These are phyloP conservation scores for Tetradesmus lagerheimii DNA, from an alignment of 139 green algal species.

Conservation along the genomic window DNA sequence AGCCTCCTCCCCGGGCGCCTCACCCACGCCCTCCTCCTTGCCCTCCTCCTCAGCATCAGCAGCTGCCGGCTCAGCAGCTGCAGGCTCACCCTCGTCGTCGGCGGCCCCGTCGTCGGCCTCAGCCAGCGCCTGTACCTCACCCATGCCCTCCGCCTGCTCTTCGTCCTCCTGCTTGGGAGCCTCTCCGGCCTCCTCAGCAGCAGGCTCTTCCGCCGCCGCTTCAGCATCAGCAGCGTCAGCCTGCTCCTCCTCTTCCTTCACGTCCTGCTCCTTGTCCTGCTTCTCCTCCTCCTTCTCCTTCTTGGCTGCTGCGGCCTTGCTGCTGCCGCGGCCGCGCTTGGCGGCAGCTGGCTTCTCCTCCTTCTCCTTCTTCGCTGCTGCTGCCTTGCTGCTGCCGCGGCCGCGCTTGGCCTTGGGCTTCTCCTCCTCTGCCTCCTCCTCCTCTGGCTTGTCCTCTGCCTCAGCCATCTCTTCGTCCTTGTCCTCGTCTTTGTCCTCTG, in stretches of 20 bases:
- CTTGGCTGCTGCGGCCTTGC: neutral
- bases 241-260: neutral
- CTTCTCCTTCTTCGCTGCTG: neutral
- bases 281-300: neutral
- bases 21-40: neutral
- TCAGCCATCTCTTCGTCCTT: neutral
- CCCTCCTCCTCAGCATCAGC: neutral
- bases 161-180: neutral
- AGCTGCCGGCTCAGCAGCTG: neutral
- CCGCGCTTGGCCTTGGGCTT: constrained; percentile 7
- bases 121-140: neutral
- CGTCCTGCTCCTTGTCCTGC: neutral
- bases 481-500: neutral
- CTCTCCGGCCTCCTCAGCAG: neutral
- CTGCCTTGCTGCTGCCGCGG: neutral
- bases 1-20: neutral
- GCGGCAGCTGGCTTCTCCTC: constrained; percentile 15
- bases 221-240: neutral
- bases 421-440: neutral
- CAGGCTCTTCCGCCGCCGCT: neutral
- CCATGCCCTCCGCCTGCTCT: neutral
- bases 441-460: neutral
- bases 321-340: neutral
- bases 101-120: neutral
- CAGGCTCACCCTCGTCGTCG: neutral